Base-by-base conservation (phyloP, 2,329 filamentous ascomycete species). In the Penicillium olsonii region DNA sequence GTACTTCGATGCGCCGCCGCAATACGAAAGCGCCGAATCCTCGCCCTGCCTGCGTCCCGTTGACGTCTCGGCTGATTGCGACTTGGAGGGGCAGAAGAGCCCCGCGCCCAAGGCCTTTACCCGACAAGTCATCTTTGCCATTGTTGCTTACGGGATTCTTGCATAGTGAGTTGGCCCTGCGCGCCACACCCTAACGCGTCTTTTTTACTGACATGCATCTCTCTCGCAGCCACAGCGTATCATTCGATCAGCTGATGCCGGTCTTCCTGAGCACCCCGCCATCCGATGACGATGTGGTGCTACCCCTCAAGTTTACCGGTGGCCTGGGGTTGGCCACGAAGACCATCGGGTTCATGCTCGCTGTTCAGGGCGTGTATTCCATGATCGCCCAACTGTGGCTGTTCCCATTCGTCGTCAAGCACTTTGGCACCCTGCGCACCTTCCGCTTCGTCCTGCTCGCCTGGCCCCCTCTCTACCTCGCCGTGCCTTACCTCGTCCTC, bases 191-290 rank as follows among this genome's bases (percentile, higher is more conserved):
- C 52, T 29, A 46, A n/a, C n/a, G n/a, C n/a, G n/a, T n/a, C n/a
- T n/a, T n/a, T n/a, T 60, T 31, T 78, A 52, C 59, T 59, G 42
- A 62, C 64, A 67, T 49, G 43, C 37, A 42, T 48, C 40, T 50
- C 40, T 37, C 11, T 26, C 54, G 34, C 64, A 96, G 92, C 75
- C 92, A 97, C 74, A 96, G 92, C 11, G 96, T 99, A 73, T 95
- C 92, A 0, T 94, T 95, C 62, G 94, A 99, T 71, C 89, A 96
- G 65, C 81, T 97, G 41, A 85, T 97, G 61, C 92, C 94, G 0
- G 88, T 96, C 2, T 90, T 99, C 60, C 83, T 99, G 65, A 92
- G 88, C 69, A 89, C 89, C 37, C 68, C 79, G 63, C 66, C 80
- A 64, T 71, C 82, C 65, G 55, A 77, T 22, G 68, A 71, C 14